These are phyloP conservation scores for Pyricularia pennisetigena DNA, from an alignment of 2,329 filamentous ascomycete genomes.

Conservation along the genomic window DNA sequence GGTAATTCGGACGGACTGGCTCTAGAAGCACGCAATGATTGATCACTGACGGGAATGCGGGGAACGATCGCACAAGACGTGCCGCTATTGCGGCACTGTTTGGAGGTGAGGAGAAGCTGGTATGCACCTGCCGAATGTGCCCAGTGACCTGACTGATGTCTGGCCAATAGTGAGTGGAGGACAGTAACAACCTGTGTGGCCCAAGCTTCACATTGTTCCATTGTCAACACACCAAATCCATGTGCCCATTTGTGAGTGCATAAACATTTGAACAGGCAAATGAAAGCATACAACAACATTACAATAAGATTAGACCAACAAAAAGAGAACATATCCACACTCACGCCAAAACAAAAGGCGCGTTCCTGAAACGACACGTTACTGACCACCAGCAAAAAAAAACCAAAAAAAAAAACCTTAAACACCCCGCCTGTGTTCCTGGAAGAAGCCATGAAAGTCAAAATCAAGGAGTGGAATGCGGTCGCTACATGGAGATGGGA, in stretches of 20 bases:
- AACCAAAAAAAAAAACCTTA: not conserved
- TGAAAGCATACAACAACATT: not conserved
- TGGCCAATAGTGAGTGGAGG: not conserved
- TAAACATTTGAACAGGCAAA: not conserved
- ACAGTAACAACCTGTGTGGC: not conserved
- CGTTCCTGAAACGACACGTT: not conserved
- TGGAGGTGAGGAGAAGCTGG: not conserved
- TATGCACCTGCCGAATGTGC: not conserved
- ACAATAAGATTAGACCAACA: not conserved
- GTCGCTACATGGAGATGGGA: slow-evolving; percentile 98
- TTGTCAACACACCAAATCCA: not conserved
- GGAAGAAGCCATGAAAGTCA: slow-evolving; percentile 72
- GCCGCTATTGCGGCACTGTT: not conserved
- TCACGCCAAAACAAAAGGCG: not conserved
- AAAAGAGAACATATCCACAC: not conserved
- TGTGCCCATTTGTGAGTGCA: not conserved
- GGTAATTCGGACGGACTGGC: not conserved
- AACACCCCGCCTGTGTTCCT: not conserved
- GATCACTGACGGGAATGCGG: not conserved
- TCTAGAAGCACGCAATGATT: not conserved
- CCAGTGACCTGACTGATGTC: not conserved
- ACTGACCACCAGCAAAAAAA: not conserved
- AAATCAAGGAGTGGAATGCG: slow-evolving; percentile 84
- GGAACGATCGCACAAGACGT: not conserved
- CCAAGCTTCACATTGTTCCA: not conserved